Conservation (phyloP, 2,329 filamentous ascomycete genomes). For the Aspergillus ibericus region DNA sequence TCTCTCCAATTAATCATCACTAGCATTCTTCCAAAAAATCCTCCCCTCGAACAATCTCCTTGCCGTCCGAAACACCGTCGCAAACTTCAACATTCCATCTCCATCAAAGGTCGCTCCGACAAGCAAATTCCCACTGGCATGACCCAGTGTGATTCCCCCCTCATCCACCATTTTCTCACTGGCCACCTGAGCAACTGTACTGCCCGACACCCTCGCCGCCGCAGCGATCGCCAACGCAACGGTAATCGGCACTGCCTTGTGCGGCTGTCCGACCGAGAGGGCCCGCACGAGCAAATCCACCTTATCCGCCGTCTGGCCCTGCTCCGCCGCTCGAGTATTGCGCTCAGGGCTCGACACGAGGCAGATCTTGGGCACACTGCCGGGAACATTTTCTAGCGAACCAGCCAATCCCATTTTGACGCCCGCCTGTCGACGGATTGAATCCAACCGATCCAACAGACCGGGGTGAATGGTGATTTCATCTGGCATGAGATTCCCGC, state of each 20-base stretch:
- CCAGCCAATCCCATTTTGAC: conserved; percentile 61
- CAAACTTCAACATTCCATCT: conserved; percentile 36
- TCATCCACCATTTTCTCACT: conserved; percentile 24
- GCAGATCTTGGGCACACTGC: conserved; percentile 63
- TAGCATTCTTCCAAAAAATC: conserved; percentile 41
- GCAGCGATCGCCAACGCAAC: conserved; percentile 54
- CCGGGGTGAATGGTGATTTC: conserved; percentile 50
- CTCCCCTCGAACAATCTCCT: conserved; percentile 50
- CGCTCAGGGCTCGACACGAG: conserved; percentile 46
- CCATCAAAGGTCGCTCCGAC: conserved; percentile 44
- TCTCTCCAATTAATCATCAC: too few relatives aligned
- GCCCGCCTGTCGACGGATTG: conserved; percentile 58
- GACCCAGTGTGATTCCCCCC: conserved; percentile 44
- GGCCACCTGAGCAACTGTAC: conserved; percentile 38
- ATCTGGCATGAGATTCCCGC: conserved; percentile 51
- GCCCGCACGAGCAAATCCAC: conserved; percentile 46
- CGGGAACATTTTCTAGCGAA: conserved; percentile 48
- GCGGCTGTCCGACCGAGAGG: conserved; percentile 58
- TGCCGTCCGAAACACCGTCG: conserved; percentile 51
- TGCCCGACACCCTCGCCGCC: conserved; percentile 48
- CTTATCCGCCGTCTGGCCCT: conserved; percentile 17
- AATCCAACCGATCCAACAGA: conserved; percentile 53
- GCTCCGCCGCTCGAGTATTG: neutral
- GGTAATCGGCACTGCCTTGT: conserved; percentile 58
- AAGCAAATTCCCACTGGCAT: conserved; percentile 49